A percentile compares a stretch with the other conserved stretches of the same genome.
These are phyloP conservation scores for Candida ficus DNA, from an alignment of 805 yeast species.

Conservation along the genomic window DNA sequence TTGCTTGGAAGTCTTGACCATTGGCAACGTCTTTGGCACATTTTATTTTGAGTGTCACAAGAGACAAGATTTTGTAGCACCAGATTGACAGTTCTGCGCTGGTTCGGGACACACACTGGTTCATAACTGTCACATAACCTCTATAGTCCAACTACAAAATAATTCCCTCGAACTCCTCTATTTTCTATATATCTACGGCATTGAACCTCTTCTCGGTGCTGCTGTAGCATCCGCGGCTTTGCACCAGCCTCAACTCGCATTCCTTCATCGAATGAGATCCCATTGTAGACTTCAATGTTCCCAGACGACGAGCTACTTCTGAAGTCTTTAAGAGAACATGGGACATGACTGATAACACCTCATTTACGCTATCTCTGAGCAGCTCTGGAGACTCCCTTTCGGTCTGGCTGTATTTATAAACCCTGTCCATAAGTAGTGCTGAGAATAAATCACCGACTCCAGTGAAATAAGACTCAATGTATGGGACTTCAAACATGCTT, in stretches of 20 bases:
- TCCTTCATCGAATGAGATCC: conserved; percentile 60
- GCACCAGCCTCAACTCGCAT: conserved; percentile 67
- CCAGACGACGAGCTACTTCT: conserved; percentile 30
- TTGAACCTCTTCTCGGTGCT: conserved; percentile 12
- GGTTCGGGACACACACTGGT: too few species aligned
- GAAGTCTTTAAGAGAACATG: too few species aligned
- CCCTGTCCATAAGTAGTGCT: conserved; percentile 66
- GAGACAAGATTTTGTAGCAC: too few species aligned
- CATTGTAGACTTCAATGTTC: conserved; percentile 42
- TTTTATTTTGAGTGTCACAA: too few species aligned
- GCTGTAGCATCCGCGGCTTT: conserved; percentile 39
- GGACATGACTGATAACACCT: conserved; percentile 53
- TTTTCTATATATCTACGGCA: conserved; percentile 57
- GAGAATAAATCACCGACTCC: conserved; percentile 95
- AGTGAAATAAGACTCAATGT: conserved; percentile 77
- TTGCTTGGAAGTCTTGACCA: too few species aligned
- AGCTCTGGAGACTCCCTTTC: conserved; percentile 12
- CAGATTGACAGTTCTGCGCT: too few species aligned
- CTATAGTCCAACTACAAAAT: conserved; percentile 40
- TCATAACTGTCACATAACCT: background rate
- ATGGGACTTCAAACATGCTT: conserved; percentile 44
- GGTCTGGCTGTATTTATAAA: conserved; percentile 27
- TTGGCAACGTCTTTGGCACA: too few species aligned
- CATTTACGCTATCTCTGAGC: conserved; percentile 36
- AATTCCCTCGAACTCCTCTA: too few species aligned